phyloP scores from a whole-genome alignment of 2,329 filamentous ascomycete genomes.

The Colletotrichum eremochloae region DNA sequence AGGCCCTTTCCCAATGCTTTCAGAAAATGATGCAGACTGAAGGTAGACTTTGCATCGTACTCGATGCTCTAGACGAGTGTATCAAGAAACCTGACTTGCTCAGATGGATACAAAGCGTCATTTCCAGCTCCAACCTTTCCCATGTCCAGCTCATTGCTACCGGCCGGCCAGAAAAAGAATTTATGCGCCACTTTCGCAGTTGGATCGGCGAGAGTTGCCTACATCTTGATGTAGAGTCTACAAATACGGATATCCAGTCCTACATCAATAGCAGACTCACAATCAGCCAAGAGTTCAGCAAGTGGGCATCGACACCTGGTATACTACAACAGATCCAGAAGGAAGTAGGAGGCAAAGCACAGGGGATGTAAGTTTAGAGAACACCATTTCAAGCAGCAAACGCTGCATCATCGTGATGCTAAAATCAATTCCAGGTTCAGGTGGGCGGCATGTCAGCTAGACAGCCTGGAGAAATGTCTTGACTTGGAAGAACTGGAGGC shows the following conservation, averaged over 20 bases:
- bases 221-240: neutral
- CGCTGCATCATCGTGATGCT: neutral
- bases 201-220: neutral
- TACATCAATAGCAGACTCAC: slow-evolving; percentile 2
- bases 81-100: slow-evolving; percentile 42
- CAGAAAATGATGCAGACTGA: slow-evolving; percentile 43
- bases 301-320: neutral
- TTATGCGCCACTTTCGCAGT: neutral
- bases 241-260: slow-evolving; percentile 14
- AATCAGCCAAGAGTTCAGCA: neutral
- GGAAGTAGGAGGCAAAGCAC: neutral
- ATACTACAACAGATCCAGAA: slow-evolving; percentile 7
- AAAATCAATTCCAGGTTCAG: neutral
- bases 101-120: slow-evolving; percentile 39
- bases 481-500: neutral
- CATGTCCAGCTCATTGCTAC: slow-evolving; percentile 27
- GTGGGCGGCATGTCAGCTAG: slow-evolving; percentile 12
- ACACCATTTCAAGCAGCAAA: neutral
- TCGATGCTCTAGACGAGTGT: slow-evolving; percentile 47
- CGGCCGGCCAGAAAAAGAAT: slow-evolving; percentile 22
- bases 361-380: slow-evolving; percentile 7
- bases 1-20: slow-evolving; percentile 45
- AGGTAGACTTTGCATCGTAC: slow-evolving; percentile 32
- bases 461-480: neutral
- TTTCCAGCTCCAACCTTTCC: slow-evolving; percentile 17